phyloP scores from a whole-genome alignment of 805 yeast species.

The Spencermartinsiella europaea region DNA sequence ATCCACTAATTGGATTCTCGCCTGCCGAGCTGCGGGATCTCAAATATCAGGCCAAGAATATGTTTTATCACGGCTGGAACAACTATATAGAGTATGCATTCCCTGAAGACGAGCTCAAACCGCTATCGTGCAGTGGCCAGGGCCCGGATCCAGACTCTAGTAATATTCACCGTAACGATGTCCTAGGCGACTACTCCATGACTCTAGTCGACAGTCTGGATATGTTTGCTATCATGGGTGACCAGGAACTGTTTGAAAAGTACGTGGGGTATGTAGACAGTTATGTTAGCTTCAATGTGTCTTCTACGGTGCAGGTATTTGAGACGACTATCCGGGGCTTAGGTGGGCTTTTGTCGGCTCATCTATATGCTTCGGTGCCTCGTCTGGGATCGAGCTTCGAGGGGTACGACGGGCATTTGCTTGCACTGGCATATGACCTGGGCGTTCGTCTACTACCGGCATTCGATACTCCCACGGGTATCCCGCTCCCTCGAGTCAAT shows the following conservation, averaged over 20 bases:
- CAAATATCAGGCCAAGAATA: conserved; percentile 32
- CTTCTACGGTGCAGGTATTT: conserved; percentile 79
- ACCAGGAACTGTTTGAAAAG: conserved; percentile 48
- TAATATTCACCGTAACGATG: conserved; percentile 69
- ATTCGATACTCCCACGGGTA: conserved; percentile 52
- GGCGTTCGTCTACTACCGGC: conserved; percentile 70
- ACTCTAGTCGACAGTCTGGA: conserved; percentile 79
- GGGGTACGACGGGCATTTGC: conserved; percentile 65
- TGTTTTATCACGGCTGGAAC: conserved; percentile 73
- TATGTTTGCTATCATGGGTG: conserved; percentile 67
- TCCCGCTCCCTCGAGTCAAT: conserved; percentile 81
- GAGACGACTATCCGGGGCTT: conserved; percentile 77
- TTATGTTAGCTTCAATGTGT: conserved; percentile 48
- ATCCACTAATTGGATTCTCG: background rate
- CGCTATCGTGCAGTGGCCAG: conserved; percentile 63
- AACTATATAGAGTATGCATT: conserved; percentile 64
- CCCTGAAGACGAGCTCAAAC: conserved; percentile 75
- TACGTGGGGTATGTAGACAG: conserved; percentile 39
- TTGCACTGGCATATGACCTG: conserved; percentile 65
- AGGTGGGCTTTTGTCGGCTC: conserved; percentile 79
- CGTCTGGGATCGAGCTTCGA: conserved; percentile 38
- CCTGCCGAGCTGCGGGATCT: background rate
- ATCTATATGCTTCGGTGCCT: conserved; percentile 57
- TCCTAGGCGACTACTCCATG: conserved; percentile 74
- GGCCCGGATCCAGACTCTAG: conserved; percentile 56